phyloP scores from a whole-genome alignment of 305 asterid species.

The Coffea humblotiana region DNA sequence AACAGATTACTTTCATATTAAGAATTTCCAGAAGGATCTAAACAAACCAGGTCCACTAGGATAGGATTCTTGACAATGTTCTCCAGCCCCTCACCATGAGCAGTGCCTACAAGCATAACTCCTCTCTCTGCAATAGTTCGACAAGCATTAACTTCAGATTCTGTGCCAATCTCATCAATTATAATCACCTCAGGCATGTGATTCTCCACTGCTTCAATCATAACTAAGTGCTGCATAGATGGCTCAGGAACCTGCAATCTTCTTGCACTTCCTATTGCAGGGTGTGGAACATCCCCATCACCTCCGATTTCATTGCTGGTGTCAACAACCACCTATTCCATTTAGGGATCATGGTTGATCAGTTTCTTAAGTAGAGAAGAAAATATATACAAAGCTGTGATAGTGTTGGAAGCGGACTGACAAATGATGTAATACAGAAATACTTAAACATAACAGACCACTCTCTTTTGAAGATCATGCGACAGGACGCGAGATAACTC shows the following conservation, averaged over 20 bases:
- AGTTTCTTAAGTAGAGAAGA: not conserved
- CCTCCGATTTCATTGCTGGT: conserved; percentile 86
- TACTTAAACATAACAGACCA: conserved; percentile 45
- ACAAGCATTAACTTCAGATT: conserved; percentile 74
- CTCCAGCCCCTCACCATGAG: conserved; percentile 69
- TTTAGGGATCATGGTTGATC: not conserved
- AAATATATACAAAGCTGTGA: not conserved
- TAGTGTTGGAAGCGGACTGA: not conserved
- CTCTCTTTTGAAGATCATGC: conserved; percentile 72
- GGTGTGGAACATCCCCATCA: conserved; percentile 75
- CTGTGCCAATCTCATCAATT: conserved; percentile 74
- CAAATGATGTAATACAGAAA: not conserved
- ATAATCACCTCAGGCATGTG: conserved; percentile 89
- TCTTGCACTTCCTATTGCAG: conserved; percentile 71
- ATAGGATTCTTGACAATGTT: conserved; percentile 62
- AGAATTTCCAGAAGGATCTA: conserved; percentile 17
- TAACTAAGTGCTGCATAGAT: conserved; percentile 63
- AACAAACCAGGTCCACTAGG: conserved; percentile 61
- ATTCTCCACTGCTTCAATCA: conserved; percentile 85
- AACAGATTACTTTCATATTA: not conserved
- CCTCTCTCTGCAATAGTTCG: conserved; percentile 81
- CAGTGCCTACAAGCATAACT: conserved; percentile 81
- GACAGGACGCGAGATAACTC: conserved; percentile 68
- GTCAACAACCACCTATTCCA: conserved; percentile 65
- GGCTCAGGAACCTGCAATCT: conserved; percentile 73